Percentiles rank a stretch among this genome's conserved stretches.
phyloP scores from a whole-genome alignment of 2,329 filamentous ascomycete species.

The Aureobasidium sp. region DNA sequence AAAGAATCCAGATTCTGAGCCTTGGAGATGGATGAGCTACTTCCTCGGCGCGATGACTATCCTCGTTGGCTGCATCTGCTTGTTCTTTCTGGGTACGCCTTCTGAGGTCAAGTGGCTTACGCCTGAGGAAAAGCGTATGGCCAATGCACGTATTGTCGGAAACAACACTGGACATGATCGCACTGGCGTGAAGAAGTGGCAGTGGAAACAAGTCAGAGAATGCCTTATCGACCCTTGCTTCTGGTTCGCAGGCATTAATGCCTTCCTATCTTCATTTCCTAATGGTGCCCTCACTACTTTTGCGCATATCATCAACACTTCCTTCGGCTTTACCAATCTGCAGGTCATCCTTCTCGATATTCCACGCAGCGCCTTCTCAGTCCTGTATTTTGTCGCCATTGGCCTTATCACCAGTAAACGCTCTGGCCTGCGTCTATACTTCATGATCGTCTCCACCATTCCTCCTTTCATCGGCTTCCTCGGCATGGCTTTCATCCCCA shows the following conservation, averaged over 20 bases:
- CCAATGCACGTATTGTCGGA: constrained; percentile 21
- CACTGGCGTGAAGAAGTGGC: constrained; percentile 21
- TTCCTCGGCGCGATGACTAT: constrained; percentile 21
- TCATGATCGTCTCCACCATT: constrained; percentile 25
- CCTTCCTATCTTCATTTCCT: constrained; percentile 18
- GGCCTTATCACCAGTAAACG: constrained; percentile 22
- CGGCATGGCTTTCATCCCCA: constrained; percentile 27
- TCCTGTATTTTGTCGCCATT: constrained; percentile 26
- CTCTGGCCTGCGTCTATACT: constrained; percentile 25
- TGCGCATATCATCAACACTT: constrained; percentile 10
- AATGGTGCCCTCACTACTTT: constrained; percentile 17
- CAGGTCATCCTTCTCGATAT: constrained; percentile 28
- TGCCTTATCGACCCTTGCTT: constrained; percentile 22
- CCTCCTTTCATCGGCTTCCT: constrained; percentile 28
- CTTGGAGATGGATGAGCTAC: constrained; percentile 23
- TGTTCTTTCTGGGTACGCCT: constrained; percentile 21
- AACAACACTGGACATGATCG: constrained; percentile 24
- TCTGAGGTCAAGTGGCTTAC: constrained; percentile 23
- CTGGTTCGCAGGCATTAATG: constrained; percentile 22
- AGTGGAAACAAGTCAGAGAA: constrained; percentile 21
- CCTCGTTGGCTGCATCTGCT: constrained; percentile 20
- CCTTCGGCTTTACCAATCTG: constrained; percentile 16
- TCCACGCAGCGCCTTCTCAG: constrained; percentile 22
- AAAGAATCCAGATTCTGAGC: constrained; percentile 18
- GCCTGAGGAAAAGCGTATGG: constrained; percentile 20